Evolutionary conservation across 345 rosid species (phyloP), one percentile per base, ranked within the genome.

Genomic region (Alliaria petiolata): DNA sequence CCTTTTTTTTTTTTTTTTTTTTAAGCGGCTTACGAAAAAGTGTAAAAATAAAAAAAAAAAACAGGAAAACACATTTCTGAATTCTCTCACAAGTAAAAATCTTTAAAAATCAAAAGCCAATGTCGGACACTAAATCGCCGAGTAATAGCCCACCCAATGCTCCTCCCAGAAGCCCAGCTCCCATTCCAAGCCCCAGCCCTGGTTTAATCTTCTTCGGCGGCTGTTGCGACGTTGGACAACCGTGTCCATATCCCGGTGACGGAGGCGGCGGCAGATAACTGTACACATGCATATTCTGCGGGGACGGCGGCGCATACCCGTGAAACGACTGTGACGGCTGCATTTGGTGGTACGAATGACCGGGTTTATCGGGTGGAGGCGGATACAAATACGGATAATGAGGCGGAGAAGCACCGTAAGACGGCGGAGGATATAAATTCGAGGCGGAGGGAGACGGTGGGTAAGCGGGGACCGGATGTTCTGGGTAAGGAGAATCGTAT

Each of bases 101-200:
- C n/a, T n/a, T 38, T 22, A 79, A 58, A 69, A 71, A 54, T n/a
- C n/a, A n/a, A n/a, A n/a, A n/a, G n/a, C n/a, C n/a, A n/a, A n/a
- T n/a, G n/a, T n/a, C n/a, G n/a, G n/a, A n/a, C n/a, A n/a, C n/a
- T n/a, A n/a, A n/a, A n/a, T 89, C 96, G 46, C 91, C 91, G 13
- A 89, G 67, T 70, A 92, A 40, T 43, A 92, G 78, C 63, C 96
- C 96, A 22, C 98, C 92, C 7, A 92, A 44, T 15, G 81, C 78
- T 61, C 96, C 98, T 44, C 98, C 95, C 0, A 86, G 19, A 82
- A 92, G 70, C 35, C 96, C 95, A 2, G 90, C 86, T 38, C 96
- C 96, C 34, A 86, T 15, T 36, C 95, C 79, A 61, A 69, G 0
- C 31, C n/a, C n/a, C n/a, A 69, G 0, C 31, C 79, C 67, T 6